Evolutionary conservation across 192 early-diverging fungal genomes (phyloP).

Genomic region (Coemansia interrupta): DNA sequence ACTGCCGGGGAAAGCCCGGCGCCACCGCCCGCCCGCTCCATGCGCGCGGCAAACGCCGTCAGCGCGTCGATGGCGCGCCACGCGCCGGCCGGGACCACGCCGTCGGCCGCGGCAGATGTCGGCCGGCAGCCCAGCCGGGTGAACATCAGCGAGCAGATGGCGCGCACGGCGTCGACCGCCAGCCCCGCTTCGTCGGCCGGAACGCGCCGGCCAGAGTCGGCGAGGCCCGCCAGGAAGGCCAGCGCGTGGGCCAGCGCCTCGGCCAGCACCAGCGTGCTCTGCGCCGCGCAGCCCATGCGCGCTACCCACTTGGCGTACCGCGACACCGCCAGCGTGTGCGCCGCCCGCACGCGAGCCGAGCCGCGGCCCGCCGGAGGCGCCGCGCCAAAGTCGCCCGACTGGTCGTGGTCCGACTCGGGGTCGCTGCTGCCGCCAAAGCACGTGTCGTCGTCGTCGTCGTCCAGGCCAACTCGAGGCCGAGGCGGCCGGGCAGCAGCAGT

Average conservation of each 20-base stretch:
- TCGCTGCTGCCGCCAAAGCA: no score
- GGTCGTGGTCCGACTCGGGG: no score
- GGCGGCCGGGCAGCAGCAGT: background rate
- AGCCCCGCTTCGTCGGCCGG: background rate
- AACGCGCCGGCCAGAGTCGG: background rate
- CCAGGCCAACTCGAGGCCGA: background rate
- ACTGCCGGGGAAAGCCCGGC: no score
- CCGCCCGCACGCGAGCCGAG: no score
- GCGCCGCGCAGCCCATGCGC: conserved; percentile 28
- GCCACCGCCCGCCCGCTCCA: no score
- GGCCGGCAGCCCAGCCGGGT: conserved; percentile 15
- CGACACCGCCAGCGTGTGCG: conserved; percentile 8
- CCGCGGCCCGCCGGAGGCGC: no score
- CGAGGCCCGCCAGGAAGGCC: background rate
- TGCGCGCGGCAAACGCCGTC: conserved; percentile 2
- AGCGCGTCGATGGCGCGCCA: conserved; percentile 21
- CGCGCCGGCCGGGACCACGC: conserved; percentile 4
- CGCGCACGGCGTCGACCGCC: conserved; percentile 21
- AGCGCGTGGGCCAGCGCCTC: conserved; percentile 35
- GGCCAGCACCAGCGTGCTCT: conserved; percentile 31
- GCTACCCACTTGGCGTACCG: conserved; percentile 51
- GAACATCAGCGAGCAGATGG: conserved; percentile 29
- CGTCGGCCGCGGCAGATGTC: background rate
- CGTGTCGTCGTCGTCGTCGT: background rate
- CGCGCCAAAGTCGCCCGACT: no score